These are phyloP conservation scores for Aspergillus calidoustus DNA, from an alignment of 2,329 filamentous ascomycete genomes.

Conservation along the genomic window DNA sequence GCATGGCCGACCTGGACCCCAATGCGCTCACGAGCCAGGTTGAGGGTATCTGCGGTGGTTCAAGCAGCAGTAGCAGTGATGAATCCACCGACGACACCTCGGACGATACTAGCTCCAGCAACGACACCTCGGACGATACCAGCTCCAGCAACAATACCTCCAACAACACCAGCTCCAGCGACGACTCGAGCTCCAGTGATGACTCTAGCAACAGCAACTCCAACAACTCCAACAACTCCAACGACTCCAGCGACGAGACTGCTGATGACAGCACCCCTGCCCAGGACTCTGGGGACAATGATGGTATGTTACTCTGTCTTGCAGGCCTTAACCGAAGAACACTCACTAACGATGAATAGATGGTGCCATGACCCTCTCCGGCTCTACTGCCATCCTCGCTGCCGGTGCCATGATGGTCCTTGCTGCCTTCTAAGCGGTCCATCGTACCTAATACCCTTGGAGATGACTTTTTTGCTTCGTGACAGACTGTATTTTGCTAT, in stretches of 20 bases:
- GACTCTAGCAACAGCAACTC: constrained; percentile 64
- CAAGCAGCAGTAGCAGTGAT: neutral
- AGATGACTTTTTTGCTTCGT: neutral
- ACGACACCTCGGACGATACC: neutral
- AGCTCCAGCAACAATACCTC: neutral
- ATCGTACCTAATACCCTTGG: neutral
- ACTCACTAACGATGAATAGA: neutral
- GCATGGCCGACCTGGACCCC: neutral
- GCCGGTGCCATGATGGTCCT: constrained; percentile 7
- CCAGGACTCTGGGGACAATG: constrained; percentile 6
- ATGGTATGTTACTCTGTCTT: neutral
- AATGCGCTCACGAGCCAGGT: neutral
- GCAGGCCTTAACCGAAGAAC: neutral
- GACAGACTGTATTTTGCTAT: constrained; percentile 2
- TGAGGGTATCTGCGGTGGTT: neutral
- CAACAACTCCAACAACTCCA: constrained; percentile 36
- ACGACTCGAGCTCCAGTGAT: neutral
- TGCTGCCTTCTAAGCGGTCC: neutral
- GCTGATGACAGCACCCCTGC: neutral
- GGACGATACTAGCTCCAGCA: neutral
- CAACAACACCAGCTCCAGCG: neutral
- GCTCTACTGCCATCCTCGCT: constrained; percentile 2
- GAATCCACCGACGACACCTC: neutral
- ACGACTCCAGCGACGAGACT: constrained; percentile 17
- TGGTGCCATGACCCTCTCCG: constrained; percentile 1